phyloP scores from a whole-genome alignment of 768 basidiomycete species.

The Russula abietina region DNA sequence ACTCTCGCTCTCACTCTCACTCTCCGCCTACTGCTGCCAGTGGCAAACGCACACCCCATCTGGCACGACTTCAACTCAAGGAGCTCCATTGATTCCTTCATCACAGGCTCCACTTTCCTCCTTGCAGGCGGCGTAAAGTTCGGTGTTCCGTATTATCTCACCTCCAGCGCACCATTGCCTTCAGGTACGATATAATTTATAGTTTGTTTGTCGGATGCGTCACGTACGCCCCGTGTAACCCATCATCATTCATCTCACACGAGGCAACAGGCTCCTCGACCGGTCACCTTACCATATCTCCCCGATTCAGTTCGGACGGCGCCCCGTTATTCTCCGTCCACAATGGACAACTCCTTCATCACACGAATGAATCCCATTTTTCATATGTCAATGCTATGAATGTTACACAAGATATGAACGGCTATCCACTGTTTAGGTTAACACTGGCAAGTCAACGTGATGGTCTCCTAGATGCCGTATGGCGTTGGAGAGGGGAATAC shows the following conservation, averaged over 20 bases:
- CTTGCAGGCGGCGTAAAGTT: conserved; percentile 6
- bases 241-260: background rate
- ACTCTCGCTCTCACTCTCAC: no score
- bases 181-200: conserved; percentile 1
- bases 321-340: conserved; percentile 52
- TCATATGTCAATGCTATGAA: conserved; percentile 51
- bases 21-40: no score
- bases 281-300: conserved; percentile 45
- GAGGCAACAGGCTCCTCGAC: conserved; percentile 35
- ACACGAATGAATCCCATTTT: conserved; percentile 51
- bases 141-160: conserved; percentile 2
- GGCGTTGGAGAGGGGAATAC: conserved; percentile 54
- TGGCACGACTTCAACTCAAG: conserved; percentile 4
- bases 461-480: conserved; percentile 40
- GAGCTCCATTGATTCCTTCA: conserved; percentile 1
- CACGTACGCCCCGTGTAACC: no score
- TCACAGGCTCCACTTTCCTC: conserved; percentile 1
- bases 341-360: conserved; percentile 46
- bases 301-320: conserved; percentile 19
- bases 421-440: conserved; percentile 27
- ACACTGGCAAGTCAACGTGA: conserved; percentile 36
- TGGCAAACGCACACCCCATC: background rate
- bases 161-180: conserved; percentile 2
- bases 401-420: conserved; percentile 22
- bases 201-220: no score